These are phyloP conservation scores for Colletotrichum simmondsii DNA, from an alignment of 2,329 filamentous ascomycete species.

Conservation along the genomic window DNA sequence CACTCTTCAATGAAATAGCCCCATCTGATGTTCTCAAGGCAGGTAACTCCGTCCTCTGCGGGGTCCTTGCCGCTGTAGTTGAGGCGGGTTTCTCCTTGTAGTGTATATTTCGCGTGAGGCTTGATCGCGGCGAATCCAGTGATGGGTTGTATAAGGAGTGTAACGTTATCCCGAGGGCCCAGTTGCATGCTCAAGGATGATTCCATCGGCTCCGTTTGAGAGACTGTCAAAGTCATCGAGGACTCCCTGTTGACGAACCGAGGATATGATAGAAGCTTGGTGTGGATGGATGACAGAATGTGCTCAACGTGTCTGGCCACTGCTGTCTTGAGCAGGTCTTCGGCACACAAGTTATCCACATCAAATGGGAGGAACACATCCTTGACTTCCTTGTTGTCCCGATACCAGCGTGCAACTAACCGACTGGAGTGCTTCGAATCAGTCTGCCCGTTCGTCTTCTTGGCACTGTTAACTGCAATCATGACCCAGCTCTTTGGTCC, in stretches of 20 bases:
- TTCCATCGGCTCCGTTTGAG: slow-evolving; percentile 70
- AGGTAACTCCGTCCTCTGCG: slow-evolving; percentile 64
- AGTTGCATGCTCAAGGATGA: slow-evolving; percentile 78
- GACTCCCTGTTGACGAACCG: slow-evolving; percentile 72
- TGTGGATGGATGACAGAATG: slow-evolving; percentile 75
- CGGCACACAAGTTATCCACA: slow-evolving; percentile 74
- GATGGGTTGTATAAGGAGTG: slow-evolving; percentile 78
- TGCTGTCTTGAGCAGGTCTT: slow-evolving; percentile 77
- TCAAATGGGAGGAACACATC: slow-evolving; percentile 76
- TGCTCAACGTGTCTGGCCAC: slow-evolving; percentile 80
- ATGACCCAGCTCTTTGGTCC: slow-evolving; percentile 91
- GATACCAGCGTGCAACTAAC: slow-evolving; percentile 82
- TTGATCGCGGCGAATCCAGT: slow-evolving; percentile 81
- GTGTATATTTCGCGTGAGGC: slow-evolving; percentile 68
- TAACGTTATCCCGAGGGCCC: slow-evolving; percentile 69
- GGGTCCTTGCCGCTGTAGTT: slow-evolving; percentile 68
- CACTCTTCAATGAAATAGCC: slow-evolving; percentile 71
- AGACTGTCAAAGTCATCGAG: slow-evolving; percentile 66
- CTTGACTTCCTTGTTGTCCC: slow-evolving; percentile 80
- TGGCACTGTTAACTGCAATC: slow-evolving; percentile 80
- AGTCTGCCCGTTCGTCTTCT: slow-evolving; percentile 50
- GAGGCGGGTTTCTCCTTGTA: slow-evolving; percentile 71
- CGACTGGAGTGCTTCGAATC: slow-evolving; percentile 61
- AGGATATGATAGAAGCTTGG: slow-evolving; percentile 67
- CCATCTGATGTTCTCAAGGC: slow-evolving; percentile 72